Conservation (phyloP, 2,329 filamentous ascomycete species). For the Aspergillus intermedius region DNA sequence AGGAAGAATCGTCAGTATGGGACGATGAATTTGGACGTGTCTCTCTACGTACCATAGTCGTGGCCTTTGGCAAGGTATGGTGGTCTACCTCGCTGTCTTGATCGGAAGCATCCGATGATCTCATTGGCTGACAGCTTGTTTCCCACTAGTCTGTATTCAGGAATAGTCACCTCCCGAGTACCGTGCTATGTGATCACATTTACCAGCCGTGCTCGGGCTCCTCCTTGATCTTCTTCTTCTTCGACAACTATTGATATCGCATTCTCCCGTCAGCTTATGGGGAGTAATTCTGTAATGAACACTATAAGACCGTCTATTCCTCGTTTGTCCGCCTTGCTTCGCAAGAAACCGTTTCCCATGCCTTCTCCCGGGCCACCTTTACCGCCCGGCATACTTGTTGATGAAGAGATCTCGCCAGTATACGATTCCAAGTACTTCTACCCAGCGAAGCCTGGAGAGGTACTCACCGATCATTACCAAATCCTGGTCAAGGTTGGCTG, state of each 20-base stretch:
- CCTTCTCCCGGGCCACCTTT: constrained; percentile 20
- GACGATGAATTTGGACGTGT: too few species aligned
- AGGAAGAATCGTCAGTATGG: too few species aligned
- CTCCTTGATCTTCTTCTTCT: constrained; percentile 5
- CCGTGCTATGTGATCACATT: too few species aligned
- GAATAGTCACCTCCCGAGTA: too few species aligned
- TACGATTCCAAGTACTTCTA: constrained; percentile 25
- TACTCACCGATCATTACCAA: constrained; percentile 24
- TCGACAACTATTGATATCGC: constrained; percentile 11
- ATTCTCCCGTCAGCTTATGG: constrained; percentile 10
- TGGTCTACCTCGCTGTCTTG: too few species aligned
- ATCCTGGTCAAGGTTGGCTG: constrained; percentile 24
- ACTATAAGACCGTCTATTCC: constrained; percentile 11
- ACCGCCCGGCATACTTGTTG: constrained; percentile 18
- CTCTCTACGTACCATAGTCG: too few species aligned
- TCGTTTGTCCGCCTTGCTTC: constrained; percentile 16
- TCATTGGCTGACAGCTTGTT: too few species aligned
- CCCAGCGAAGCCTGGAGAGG: constrained; percentile 24
- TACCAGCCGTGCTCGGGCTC: too few species aligned
- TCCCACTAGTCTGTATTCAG: too few species aligned
- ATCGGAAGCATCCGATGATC: too few species aligned
- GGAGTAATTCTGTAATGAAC: constrained; percentile 16
- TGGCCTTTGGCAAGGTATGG: too few species aligned
- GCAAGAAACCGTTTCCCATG: constrained; percentile 22
- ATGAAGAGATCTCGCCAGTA: constrained; percentile 24